Base-by-base conservation (phyloP, 2,329 filamentous ascomycete genomes). In the Gnomoniopsis smithogilvyi region DNA sequence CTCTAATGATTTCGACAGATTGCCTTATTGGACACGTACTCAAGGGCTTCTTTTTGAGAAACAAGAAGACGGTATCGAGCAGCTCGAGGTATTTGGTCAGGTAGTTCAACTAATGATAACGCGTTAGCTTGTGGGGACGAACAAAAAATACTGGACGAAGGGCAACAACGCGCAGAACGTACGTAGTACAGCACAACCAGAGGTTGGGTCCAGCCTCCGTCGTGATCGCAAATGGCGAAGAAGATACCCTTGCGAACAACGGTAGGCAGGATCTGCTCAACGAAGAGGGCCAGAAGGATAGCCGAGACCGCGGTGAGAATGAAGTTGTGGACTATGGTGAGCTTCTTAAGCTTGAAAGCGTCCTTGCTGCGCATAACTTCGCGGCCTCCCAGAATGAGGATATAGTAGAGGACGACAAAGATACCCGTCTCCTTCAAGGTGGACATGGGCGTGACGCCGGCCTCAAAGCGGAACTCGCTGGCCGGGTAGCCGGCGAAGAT, bases 41-140 rank as follows among this genome's bases (percentile, higher is more conserved):
- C 74, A 97, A 79, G 56, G 94, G 94, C 89, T 98, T 98, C 89
- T 98, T 98, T 89, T 98, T 98, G 75, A 98, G 86, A 80, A 97
- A 95, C 58, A 98, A 82, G 84, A 98, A 98, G 73, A 94, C 88
- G 61, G 94, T 98, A 77, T 98, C 94, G 68, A 98, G 80, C 66
- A 98, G 83, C 78, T 98, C 94, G 66, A 97, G 85, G 77, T 96
- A 98, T 78, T 98, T 98, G 78, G 93, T 98, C 57, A 97, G 85
- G 81, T 98, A 98, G 82, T 96, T 98, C 73, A 98, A 84, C 93
- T 97, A n/a, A 11, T 38, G 22, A 71, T 19, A 46, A 15, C 30
- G 45, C 54, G 68, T 81, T 68, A 83, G 78, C 68, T 30, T 4
- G 8, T 30, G 26, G 26, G 26, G 8, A 30, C 26, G n/a, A 30